Conservation (phyloP, 2,329 filamentous ascomycete species). For the Xylariales sp. region DNA sequence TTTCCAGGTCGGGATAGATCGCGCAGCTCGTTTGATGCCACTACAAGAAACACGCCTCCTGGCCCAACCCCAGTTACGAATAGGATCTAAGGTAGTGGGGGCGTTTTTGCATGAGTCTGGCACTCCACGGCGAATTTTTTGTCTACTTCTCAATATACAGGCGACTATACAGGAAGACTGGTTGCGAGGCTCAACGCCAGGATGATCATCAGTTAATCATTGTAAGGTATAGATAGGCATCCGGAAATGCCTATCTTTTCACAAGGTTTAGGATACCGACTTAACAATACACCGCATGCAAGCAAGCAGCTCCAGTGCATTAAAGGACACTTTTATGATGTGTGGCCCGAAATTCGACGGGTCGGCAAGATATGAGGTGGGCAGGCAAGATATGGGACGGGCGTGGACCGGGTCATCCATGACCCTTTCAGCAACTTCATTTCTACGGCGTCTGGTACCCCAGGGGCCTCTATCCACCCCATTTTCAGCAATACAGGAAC, state of each 20-base stretch:
- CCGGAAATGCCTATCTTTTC: too few relatives aligned
- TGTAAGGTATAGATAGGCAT: too few relatives aligned
- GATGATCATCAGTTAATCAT: not conserved
- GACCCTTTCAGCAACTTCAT: slow-evolving; percentile 1
- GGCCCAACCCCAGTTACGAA: slow-evolving; percentile 18
- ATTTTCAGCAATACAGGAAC: slow-evolving; percentile 13
- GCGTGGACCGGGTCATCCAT: too few relatives aligned
- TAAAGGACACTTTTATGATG: too few relatives aligned
- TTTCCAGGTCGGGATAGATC: slow-evolving; percentile 27
- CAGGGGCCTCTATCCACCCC: slow-evolving; percentile 8
- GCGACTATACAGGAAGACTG: not conserved
- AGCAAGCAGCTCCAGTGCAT: too few relatives aligned
- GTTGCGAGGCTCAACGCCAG: not conserved
- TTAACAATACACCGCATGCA: too few relatives aligned
- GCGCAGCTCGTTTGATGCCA: slow-evolving; percentile 21
- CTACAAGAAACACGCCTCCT: slow-evolving; percentile 18
- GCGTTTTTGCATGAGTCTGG: not conserved
- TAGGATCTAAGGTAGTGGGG: slow-evolving; percentile 15
- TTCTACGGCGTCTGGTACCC: slow-evolving; percentile 14
- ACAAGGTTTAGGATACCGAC: too few relatives aligned
- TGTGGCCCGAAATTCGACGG: too few relatives aligned
- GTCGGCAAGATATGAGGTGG: not conserved
- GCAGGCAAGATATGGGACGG: not conserved
- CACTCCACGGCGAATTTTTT: too few relatives aligned
- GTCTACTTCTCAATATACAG: not conserved